Evolutionary conservation across 1,139 yeast genomes (phyloP), one percentile per base, ranked within the genome.

Genomic region (Saccharomycopsis hybrid): DNA sequence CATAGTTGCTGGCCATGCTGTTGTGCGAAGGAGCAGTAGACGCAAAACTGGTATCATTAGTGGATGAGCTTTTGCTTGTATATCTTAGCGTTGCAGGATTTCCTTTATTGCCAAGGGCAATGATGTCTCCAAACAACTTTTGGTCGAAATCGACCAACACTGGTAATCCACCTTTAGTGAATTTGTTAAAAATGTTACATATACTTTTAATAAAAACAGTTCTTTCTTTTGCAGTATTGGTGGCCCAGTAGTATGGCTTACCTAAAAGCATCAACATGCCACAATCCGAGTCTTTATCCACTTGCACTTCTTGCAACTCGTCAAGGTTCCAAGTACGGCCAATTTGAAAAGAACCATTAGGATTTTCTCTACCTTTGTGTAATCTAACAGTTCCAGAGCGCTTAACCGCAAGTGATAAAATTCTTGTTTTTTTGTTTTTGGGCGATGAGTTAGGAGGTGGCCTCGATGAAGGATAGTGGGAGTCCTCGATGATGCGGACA

Each of bases 261-360:
- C 86, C 86, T 60, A 92, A 71, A 33, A 72, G 71, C 55, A 86
- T 71, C 1, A 77, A 61, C 56, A 90, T 74, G 1, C 89, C 89
- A 49, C 76, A 74, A 30, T 69, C 70, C 1, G 77, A 71, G 3
- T 71, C 70, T 0, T 55, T 41, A 54, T 80, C 85, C 52, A 78
- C 73, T 44, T 80, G 79, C 4, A 90, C 67, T 38, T 66, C 66
- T 11, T 72, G 67, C 57, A 92, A 69, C 57, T 87, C 95, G 54
- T 79, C 87, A 60, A 92, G 68, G 56, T 82, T 83, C 98, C 98
- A 92, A 3, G 95, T 84, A 60, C 96, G 77, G 39, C 98, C 98
- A 49, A 92, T 86, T 65, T 90, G 97, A 60, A 85, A 82, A 2
- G 81, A 66, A 2, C 85, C 88, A 54, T 81, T 81, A 8, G 78